Evolutionary conservation across 148 eudicot species (phyloP).

Genomic region (Limonium bicolor): DNA sequence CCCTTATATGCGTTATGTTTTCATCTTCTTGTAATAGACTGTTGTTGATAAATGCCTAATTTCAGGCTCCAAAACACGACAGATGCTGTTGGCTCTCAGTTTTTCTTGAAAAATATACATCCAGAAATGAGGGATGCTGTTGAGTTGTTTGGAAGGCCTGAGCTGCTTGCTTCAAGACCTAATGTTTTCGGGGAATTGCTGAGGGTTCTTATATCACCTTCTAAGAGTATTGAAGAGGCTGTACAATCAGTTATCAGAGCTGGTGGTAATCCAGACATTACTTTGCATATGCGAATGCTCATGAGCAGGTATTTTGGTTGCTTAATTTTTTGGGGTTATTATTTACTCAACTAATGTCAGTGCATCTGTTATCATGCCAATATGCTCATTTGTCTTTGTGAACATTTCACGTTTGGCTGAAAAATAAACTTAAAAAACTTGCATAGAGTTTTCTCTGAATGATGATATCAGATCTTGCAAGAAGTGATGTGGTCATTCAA

Average conservation of each 20-base stretch:
- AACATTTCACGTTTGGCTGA: no score
- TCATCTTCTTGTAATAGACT: no score
- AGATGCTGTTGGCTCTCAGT: slow-evolving; percentile 92
- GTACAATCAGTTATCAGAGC: slow-evolving; percentile 52
- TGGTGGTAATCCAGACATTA: slow-evolving; percentile 51
- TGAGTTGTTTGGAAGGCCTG: slow-evolving; percentile 56
- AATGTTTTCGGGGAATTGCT: slow-evolving; percentile 86
- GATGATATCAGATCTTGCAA: no score
- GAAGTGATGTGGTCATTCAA: no score
- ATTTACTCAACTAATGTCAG: no score
- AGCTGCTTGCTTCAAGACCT: slow-evolving; percentile 42
- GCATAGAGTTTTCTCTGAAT: no score
- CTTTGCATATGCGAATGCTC: slow-evolving; percentile 90
- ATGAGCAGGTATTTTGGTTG: slow-evolving; percentile 45
- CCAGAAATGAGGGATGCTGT: slow-evolving; percentile 59
- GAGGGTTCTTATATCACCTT: slow-evolving; percentile 69
- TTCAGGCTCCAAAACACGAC: slow-evolving; percentile 89
- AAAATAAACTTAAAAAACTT: no score
- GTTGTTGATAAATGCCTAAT: no score
- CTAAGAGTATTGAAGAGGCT: slow-evolving; percentile 48
- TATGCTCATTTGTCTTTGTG: slow-evolving; percentile 81
- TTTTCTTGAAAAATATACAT: slow-evolving; percentile 75
- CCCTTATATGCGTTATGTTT: no score
- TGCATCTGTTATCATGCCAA: no score
- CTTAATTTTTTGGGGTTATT: slow-evolving; percentile 72